Evolutionary conservation across 2,329 filamentous ascomycete species (phyloP).

Genomic region (Diaporthe ampelina): DNA sequence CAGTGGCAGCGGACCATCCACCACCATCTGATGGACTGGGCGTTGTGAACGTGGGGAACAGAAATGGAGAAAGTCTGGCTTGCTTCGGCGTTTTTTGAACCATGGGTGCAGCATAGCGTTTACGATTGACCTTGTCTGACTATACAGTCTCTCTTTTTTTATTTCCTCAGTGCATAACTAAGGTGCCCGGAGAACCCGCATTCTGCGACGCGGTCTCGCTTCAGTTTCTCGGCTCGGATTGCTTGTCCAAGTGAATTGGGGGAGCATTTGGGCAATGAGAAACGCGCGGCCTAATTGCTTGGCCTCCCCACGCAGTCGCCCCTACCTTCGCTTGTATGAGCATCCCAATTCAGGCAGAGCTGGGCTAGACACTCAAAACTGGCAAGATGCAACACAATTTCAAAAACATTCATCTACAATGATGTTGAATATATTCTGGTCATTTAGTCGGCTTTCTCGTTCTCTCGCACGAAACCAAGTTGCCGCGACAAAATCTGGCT

Average conservation of each 20-base stretch:
- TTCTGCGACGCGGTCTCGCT: constrained; percentile 1
- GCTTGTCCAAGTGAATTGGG: background rate
- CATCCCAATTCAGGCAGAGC: background rate
- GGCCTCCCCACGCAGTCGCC: background rate
- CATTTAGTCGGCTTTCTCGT: background rate
- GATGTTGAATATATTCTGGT: background rate
- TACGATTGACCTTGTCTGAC: background rate
- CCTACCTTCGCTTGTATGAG: background rate
- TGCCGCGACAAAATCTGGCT: background rate
- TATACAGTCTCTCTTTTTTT: no score
- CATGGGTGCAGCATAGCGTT: background rate
- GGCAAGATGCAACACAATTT: no score
- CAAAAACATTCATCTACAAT: background rate
- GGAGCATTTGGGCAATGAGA: background rate
- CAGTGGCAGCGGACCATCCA: constrained; percentile 53
- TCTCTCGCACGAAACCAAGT: background rate
- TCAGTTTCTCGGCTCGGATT: background rate
- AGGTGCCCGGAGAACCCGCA: background rate
- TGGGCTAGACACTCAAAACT: background rate
- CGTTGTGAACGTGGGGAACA: background rate
- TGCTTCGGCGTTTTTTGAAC: background rate
- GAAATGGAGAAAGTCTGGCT: background rate
- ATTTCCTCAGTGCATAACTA: background rate
- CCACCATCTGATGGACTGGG: background rate
- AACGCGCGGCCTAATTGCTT: background rate